These are phyloP conservation scores for Mortierella hygrophila DNA, from an alignment of 192 early-diverging fungal genomes.

Conservation along the genomic window DNA sequence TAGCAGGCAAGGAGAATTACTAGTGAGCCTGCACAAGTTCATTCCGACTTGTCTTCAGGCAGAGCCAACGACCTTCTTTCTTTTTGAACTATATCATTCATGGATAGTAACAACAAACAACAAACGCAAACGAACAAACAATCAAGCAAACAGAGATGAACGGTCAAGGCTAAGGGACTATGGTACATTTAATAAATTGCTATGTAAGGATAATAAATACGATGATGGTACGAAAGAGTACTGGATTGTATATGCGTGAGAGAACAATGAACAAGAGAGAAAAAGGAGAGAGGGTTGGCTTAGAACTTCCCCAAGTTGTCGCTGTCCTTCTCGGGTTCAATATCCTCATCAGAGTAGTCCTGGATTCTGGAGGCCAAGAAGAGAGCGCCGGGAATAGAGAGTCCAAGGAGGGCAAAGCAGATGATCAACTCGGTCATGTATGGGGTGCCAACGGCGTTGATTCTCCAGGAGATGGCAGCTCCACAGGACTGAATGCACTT, in stretches of 20 bases:
- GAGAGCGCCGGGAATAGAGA: conserved; percentile 51
- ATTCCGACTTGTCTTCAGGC: no score
- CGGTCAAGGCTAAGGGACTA: background rate
- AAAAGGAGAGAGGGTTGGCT: background rate
- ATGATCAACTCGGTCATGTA: conserved; percentile 55
- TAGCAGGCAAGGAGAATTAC: no score
- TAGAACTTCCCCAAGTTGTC: conserved; percentile 8
- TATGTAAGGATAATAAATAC: background rate
- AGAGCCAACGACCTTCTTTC: no score
- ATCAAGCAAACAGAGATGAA: background rate
- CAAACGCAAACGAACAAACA: background rate
- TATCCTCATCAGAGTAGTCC: conserved; percentile 34
- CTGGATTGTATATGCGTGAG: background rate
- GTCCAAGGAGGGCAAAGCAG: conserved; percentile 55
- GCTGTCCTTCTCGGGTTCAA: conserved; percentile 10
- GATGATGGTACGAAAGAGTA: background rate
- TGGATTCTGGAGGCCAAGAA: conserved; percentile 41
- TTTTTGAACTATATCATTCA: background rate
- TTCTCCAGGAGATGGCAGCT: conserved; percentile 78
- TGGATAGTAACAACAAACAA: background rate
- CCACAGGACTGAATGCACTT: conserved; percentile 90
- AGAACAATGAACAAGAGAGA: background rate
- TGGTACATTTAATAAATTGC: conserved; percentile 5
- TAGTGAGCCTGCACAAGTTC: no score
- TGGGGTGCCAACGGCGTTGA: conserved; percentile 64